Conservation (phyloP, 2,329 filamentous ascomycete species). For the Colletotrichum lupini region DNA sequence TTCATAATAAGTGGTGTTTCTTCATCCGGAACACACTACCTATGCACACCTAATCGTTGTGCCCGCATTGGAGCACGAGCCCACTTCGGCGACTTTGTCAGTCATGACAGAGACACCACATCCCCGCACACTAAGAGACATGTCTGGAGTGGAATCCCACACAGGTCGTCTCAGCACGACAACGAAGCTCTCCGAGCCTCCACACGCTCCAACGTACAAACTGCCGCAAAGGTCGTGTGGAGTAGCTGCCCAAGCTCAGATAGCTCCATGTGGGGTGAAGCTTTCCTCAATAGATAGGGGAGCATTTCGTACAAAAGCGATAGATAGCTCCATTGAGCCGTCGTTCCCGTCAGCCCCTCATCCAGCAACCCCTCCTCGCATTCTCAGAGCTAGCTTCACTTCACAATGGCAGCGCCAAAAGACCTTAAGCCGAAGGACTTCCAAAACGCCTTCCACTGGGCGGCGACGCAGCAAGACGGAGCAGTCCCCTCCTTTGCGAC, state of each 20-base stretch:
- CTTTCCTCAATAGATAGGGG: not conserved
- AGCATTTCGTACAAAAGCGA: not conserved
- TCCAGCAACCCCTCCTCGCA: not conserved
- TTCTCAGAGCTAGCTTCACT: not conserved
- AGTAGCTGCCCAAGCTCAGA: conserved; percentile 4
- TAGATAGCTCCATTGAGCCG: not conserved
- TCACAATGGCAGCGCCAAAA: conserved; percentile 13
- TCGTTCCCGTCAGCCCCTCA: not conserved
- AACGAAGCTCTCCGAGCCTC: not conserved
- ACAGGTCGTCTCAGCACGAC: not conserved
- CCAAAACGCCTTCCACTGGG: conserved; percentile 67
- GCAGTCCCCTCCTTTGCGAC: conserved; percentile 63
- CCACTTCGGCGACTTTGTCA: conserved; percentile 1
- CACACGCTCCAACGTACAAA: not conserved
- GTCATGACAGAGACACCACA: conserved; percentile 6
- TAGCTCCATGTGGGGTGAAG: conserved; percentile 24
- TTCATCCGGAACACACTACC: not conserved
- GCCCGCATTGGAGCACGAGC: not conserved
- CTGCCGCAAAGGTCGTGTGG: not conserved
- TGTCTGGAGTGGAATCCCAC: not conserved
- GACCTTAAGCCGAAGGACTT: conserved; percentile 47
- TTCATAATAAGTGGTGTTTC: not conserved
- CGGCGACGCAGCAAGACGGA: conserved; percentile 69
- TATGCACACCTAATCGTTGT: not conserved
- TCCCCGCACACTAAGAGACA: not conserved